Evolutionary conservation across 768 basidiomycete genomes (phyloP), one percentile per base, ranked within the genome.

Genomic region (Crepidotus variabilis): DNA sequence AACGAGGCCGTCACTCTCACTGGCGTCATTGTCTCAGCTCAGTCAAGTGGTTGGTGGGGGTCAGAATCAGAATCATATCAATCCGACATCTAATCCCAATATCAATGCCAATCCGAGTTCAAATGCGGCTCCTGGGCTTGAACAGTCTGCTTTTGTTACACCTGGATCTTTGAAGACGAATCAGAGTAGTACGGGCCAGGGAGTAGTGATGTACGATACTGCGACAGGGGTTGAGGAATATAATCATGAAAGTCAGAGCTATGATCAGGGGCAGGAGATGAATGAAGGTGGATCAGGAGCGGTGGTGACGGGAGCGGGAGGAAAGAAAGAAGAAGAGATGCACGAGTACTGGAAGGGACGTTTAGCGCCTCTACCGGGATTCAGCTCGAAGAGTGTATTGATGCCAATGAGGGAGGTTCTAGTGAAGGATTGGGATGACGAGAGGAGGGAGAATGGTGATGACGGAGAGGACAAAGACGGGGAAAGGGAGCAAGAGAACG

Each of bases 331-430:
- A 47, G 43, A 47, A 22, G 55, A 59, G 1, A 67, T 75, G 14
- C 66, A 77, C 49, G 70, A 71, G 18, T 73, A 70, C 55, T 78
- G 77, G 77, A 71, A 67, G 57, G 75, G 73, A 13, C 66, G 75
- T 48, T 64, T 79, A 22, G 77, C 75, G 7, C 75, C 78, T 20
- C 68, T 76, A 48, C 76, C 77, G 6, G 77, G 76, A 6, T 70
- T 66, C 54, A 66, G 65, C 14, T 79, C 77, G 4, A 61, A 61
- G 3, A 71, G 72, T 9, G 66, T 70, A 53, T 63, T 75, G 28
- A 57, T 71, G 18, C 64, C 67, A 18, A 65, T 63, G 48, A 67
- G 60, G 53, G 64, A 65, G 36, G 50, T 34, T 2, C 51, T 33
- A 47, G 54, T 47, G 23, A 39, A 61, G 55, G 56, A 55, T 54